Evolutionary conservation across 805 yeast genomes (phyloP).

Genomic region (Wickerhamomyces ciferrii): DNA sequence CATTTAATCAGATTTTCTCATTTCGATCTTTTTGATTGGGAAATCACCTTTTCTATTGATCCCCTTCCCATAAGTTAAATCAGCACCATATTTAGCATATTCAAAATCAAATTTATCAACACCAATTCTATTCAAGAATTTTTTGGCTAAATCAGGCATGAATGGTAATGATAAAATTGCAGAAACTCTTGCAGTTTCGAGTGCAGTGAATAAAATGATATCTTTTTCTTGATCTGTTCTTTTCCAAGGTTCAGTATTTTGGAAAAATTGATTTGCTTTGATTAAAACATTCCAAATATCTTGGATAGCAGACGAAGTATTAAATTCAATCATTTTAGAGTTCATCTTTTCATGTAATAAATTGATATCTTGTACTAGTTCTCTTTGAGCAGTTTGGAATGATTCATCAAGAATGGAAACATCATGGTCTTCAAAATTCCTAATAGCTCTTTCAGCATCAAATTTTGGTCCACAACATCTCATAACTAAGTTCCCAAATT

Average conservation of each 20-base stretch:
- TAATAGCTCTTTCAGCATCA: constrained; percentile 40
- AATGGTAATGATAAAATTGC: constrained; percentile 69
- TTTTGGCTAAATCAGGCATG: constrained; percentile 57
- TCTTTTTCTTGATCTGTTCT: constrained; percentile 36
- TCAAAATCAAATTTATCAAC: constrained; percentile 44
- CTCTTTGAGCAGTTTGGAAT: constrained; percentile 4
- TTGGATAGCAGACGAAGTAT: constrained; percentile 50
- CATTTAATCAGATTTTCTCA: constrained; percentile 9
- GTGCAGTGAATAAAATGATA: constrained; percentile 53
- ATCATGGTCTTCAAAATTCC: constrained; percentile 2
- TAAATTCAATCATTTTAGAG: constrained; percentile 37
- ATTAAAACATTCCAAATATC: constrained; percentile 56
- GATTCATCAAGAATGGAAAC: constrained; percentile 3
- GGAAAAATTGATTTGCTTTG: constrained; percentile 62
- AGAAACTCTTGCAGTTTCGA: constrained; percentile 65
- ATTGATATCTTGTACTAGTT: constrained; percentile 29
- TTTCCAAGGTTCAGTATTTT: constrained; percentile 74
- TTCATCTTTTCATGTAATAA: constrained; percentile 34
- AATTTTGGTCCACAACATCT: constrained; percentile 74
- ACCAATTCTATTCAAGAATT: constrained; percentile 56
- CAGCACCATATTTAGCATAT: constrained; percentile 50
- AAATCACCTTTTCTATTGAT: constrained; percentile 47
- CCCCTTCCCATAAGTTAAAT: constrained; percentile 52
- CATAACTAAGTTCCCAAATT: constrained; percentile 74
- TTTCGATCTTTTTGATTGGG: constrained; percentile 35